Percentiles rank a stretch among this genome's conserved stretches.
Conservation (phyloP, 306 rosid genomes). For the Datisca glomerata region DNA sequence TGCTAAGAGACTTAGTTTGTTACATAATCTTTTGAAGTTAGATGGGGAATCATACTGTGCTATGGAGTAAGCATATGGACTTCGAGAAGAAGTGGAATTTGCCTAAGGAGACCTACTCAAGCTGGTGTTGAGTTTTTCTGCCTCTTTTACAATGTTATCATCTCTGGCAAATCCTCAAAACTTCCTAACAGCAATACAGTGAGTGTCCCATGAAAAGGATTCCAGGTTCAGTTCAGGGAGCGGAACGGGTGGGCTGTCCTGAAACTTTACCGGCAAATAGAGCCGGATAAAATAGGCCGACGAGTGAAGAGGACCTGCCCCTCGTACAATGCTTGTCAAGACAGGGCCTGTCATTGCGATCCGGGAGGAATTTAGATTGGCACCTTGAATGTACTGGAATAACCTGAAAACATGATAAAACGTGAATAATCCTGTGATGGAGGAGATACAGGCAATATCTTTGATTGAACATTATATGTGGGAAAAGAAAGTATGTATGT, state of each 20-base stretch:
- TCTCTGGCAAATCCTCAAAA: constrained; percentile 71
- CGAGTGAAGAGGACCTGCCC: constrained; percentile 53
- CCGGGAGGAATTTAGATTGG: constrained; percentile 71
- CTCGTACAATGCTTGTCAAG: constrained; percentile 50
- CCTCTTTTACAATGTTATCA: constrained; percentile 44
- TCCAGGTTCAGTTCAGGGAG: constrained; percentile 50
- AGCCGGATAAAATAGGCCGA: constrained; percentile 48
- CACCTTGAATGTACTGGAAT: constrained; percentile 77
- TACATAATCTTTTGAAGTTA: constrained; percentile 32
- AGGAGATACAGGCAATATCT: background rate
- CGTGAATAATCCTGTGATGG: background rate
- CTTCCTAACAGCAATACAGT: constrained; percentile 50
- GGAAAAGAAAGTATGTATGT: too few relatives aligned
- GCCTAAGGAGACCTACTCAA: constrained; percentile 52
- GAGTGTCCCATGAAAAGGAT: constrained; percentile 26
- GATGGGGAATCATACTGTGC: constrained; percentile 61
- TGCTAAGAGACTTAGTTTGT: too few relatives aligned
- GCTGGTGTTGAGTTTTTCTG: constrained; percentile 56
- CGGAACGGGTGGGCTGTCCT: constrained; percentile 53
- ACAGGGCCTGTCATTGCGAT: constrained; percentile 60
- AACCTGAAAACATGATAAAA: constrained; percentile 25
- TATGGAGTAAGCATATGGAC: constrained; percentile 45
- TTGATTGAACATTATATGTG: background rate
- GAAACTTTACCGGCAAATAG: constrained; percentile 58
- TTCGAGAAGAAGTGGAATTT: constrained; percentile 29